Evolutionary conservation across 176 grass and related monocot species (phyloP), one percentile per base, ranked within the genome.

Genomic region (Coix lacrymajobi): DNA sequence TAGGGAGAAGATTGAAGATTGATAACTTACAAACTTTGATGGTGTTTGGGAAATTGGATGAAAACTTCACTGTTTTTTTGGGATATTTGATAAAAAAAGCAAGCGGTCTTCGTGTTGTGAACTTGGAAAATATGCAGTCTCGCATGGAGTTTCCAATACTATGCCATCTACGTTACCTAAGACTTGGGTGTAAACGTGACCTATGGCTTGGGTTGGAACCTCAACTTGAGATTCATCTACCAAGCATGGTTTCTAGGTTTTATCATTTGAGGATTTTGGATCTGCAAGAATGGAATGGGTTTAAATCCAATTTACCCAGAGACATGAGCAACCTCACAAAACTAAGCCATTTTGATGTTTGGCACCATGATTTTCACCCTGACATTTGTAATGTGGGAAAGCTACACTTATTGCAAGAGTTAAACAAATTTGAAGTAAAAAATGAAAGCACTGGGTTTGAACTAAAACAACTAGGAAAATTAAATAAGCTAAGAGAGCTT

Each of bases 221-320:
- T 39, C 37, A 3, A 5, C 14, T 0, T 5, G 3, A 11, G 10
- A 38, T 28, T 3, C 25, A 22, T 30, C 41, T 81, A 11, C 66
- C 66, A 32, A 22, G 0, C 8, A 40, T 16, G 1, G 37, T 81
- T 30, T 60, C 51, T 1, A 15, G 66, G 70, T 37, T 71, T 70
- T 81, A 81, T 60, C 79, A 43, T 71, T n/a, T 81, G 36, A 70
- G 37, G 3, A 30, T 81, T 31, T 19, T 82, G 6, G 17, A 82
- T 45, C 16, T 82, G 6, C 0, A 61, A 44, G 0, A 12, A 61
- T 28, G 15, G 66, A 0, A 0, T 9, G 1, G 1, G 2, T 0
- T 0, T 2, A 10, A 1, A 54, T 11, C 7, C 3, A 0, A 1
- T 11, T 43, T 70, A 6, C 17, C 36, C n/a, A 71, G 52, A 72